Percentiles rank a stretch among this genome's conserved stretches.
Conservation (phyloP, 1,139 yeast genomes). For the Candida sanyaensis region DNA sequence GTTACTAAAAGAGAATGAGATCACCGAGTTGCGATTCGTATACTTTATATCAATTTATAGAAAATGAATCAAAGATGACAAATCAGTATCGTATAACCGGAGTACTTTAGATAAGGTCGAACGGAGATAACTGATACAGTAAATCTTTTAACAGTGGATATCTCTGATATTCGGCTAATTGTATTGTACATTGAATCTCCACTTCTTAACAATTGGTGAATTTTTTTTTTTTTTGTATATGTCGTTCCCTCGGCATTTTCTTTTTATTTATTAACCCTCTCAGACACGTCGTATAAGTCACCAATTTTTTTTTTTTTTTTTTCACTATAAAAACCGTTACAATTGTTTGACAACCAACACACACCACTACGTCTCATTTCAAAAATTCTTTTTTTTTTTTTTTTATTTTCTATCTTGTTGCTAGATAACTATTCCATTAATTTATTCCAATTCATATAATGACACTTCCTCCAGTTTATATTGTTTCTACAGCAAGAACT, state of each 20-base stretch:
- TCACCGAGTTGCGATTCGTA: too few species aligned
- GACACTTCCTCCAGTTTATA: slow-evolving; percentile 57
- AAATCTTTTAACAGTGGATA: too few species aligned
- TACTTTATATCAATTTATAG: too few species aligned
- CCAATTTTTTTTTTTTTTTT: not conserved
- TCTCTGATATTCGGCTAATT: not conserved
- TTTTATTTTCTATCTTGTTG: not conserved
- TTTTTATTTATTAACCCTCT: too few species aligned
- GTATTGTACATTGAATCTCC: not conserved
- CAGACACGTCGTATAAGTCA: not conserved
- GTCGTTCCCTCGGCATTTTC: slow-evolving; percentile 1
- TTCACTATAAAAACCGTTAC: slow-evolving; percentile 1
- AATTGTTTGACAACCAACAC: not conserved
- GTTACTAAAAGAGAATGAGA: too few species aligned
- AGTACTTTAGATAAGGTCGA: too few species aligned
- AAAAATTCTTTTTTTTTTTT: not conserved
- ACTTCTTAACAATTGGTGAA: not conserved
- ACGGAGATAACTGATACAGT: too few species aligned
- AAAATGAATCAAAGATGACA: too few species aligned
- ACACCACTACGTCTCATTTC: not conserved
- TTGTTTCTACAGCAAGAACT: slow-evolving; percentile 89
- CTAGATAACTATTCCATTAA: not conserved
- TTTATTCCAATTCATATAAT: slow-evolving; percentile 5
- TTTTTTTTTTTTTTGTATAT: not conserved
- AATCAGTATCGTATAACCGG: too few species aligned